These are phyloP conservation scores for Jimgerdemannia flammicorona DNA, from an alignment of 192 early-diverging fungal genomes.

Conservation along the genomic window DNA sequence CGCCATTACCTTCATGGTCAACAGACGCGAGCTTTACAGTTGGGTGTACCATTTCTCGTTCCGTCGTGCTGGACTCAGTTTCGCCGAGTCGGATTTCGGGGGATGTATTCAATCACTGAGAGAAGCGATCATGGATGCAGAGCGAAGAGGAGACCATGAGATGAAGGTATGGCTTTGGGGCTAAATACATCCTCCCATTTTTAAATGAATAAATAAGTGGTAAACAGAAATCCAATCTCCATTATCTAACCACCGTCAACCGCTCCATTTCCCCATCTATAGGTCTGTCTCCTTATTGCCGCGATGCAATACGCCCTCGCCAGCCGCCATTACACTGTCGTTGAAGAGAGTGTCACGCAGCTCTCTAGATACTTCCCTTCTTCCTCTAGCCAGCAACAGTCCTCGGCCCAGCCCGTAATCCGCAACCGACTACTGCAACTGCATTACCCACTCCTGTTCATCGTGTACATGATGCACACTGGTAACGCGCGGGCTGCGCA, in stretches of 20 bases:
- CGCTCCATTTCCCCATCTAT: neutral
- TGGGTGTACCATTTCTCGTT: conserved; percentile 22
- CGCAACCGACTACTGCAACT: conserved; percentile 13
- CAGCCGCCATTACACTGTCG: conserved; percentile 9
- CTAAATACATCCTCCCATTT: neutral
- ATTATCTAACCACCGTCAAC: neutral
- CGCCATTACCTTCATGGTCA: neutral
- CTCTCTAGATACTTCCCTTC: conserved; percentile 21
- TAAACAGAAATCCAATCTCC: no score
- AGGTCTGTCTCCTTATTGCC: conserved; percentile 20
- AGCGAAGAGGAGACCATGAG: conserved; percentile 18
- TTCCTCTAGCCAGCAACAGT: conserved; percentile 5
- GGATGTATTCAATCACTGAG: conserved; percentile 13
- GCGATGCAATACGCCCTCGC: conserved; percentile 16
- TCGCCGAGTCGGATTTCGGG: conserved; percentile 9
- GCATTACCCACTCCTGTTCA: conserved; percentile 16
- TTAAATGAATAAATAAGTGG: no score
- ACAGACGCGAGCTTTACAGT: conserved; percentile 10
- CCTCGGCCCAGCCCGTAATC: conserved; percentile 12
- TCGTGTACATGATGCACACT: conserved; percentile 18
- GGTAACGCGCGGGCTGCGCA: conserved; percentile 15
- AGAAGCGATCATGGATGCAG: conserved; percentile 14
- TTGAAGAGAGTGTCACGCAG: conserved; percentile 9
- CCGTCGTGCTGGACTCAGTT: conserved; percentile 1
- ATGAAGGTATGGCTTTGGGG: conserved; percentile 13